Percentiles rank a stretch among this genome's conserved stretches.
phyloP scores from a whole-genome alignment of 257 asterid species.

The Striga asiatica region DNA sequence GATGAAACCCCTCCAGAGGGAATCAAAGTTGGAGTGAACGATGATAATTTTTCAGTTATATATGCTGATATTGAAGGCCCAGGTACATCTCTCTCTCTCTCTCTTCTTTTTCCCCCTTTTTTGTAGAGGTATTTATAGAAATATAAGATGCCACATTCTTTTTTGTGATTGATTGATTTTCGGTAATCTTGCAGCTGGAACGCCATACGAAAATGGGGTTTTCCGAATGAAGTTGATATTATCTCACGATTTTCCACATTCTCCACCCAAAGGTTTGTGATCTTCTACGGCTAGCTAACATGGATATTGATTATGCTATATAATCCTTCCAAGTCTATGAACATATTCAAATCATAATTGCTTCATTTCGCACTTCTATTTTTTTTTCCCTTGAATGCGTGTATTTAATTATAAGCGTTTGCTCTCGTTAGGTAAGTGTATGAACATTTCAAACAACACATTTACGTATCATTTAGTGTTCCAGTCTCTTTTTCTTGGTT shows the following conservation, averaged over 20 bases:
- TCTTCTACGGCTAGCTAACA: too few relatives aligned
- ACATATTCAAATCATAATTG: too few relatives aligned
- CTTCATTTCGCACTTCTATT: too few relatives aligned
- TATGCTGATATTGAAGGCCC: slow-evolving; percentile 97
- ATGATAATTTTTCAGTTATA: slow-evolving; percentile 78
- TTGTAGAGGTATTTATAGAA: not conserved
- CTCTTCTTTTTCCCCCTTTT: too few relatives aligned
- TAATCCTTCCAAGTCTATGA: not conserved
- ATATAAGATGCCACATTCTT: slow-evolving; percentile 1
- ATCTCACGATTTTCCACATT: slow-evolving; percentile 84
- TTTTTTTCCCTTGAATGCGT: too few relatives aligned
- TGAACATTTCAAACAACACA: too few relatives aligned
- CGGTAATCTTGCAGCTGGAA: slow-evolving; percentile 67
- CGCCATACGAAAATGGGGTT: slow-evolving; percentile 86
- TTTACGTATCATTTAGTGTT: too few relatives aligned
- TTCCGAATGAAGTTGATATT: slow-evolving; percentile 87
- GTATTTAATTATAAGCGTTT: too few relatives aligned
- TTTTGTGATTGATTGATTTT: slow-evolving; percentile 18
- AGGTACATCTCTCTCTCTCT: slow-evolving; percentile 51
- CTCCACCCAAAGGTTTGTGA: slow-evolving; percentile 83
- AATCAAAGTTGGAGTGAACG: slow-evolving; percentile 83
- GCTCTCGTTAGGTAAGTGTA: too few relatives aligned
- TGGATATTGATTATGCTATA: slow-evolving; percentile 7
- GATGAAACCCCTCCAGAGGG: slow-evolving; percentile 97
- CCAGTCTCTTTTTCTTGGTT: too few relatives aligned